A percentile compares a stretch with the other conserved stretches of the same genome.
Conservation (phyloP, 768 basidiomycete genomes). For the Pleurotus djamor region DNA sequence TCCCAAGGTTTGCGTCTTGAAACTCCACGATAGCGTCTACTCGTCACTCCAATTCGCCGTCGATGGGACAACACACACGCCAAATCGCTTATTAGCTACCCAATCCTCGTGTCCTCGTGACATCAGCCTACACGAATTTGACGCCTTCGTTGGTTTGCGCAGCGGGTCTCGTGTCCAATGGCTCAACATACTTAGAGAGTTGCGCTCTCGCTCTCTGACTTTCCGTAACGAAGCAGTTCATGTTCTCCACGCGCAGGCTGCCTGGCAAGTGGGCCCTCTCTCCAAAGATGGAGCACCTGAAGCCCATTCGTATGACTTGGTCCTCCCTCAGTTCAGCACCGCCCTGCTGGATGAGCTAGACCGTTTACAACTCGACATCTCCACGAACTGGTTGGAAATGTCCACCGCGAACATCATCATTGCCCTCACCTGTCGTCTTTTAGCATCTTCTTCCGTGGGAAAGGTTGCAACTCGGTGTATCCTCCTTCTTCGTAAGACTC, state of each 20-base stretch:
- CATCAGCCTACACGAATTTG: slow-evolving; percentile 42
- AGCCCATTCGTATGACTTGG: slow-evolving; percentile 39
- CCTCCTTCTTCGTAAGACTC: slow-evolving; percentile 25
- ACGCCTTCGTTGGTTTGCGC: slow-evolving; percentile 43
- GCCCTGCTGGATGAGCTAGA: slow-evolving; percentile 33
- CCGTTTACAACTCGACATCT: slow-evolving; percentile 28
- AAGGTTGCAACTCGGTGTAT: slow-evolving; percentile 15
- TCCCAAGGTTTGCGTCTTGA: slow-evolving; percentile 21
- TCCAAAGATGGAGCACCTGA: slow-evolving; percentile 11
- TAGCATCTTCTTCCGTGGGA: slow-evolving; percentile 18
- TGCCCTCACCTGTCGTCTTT: slow-evolving; percentile 30
- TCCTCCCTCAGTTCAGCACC: slow-evolving; percentile 25
- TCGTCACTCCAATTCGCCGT: slow-evolving; percentile 31
- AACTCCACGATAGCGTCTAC: slow-evolving; percentile 27
- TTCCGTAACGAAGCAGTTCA: slow-evolving; percentile 39
- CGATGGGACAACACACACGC: slow-evolving; percentile 28
- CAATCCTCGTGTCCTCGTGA: slow-evolving; percentile 37
- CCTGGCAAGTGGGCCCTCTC: slow-evolving; percentile 38
- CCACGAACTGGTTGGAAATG: slow-evolving; percentile 38
- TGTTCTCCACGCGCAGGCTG: slow-evolving; percentile 38
- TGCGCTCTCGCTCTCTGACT: slow-evolving; percentile 33
- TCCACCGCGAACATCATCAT: slow-evolving; percentile 28
- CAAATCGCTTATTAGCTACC: slow-evolving; percentile 41
- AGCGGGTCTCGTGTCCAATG: slow-evolving; percentile 44
- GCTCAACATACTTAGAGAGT: slow-evolving; percentile 47